Base-by-base conservation (phyloP, 1,284 basidiomycete genomes). In the Ganoderma multipileum region DNA sequence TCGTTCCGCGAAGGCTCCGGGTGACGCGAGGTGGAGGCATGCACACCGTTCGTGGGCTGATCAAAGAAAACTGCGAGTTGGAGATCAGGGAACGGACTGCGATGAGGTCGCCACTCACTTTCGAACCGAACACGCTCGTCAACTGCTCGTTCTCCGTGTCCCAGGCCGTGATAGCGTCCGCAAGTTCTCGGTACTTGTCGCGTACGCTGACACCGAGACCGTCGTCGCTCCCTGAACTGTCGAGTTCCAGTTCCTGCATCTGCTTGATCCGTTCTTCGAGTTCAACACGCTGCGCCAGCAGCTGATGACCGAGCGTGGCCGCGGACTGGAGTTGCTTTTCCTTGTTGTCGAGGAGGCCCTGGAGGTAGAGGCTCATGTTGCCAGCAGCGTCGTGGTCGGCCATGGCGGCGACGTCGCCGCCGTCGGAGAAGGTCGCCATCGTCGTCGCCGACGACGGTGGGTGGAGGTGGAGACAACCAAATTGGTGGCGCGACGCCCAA, bases 201-300 rank as follows among this genome's bases (percentile, higher is more conserved):
- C 88, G 85, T 20, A 92, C 89, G 64, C 73, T 70, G 41, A 66
- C 69, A 47, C 71, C 71, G 3, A 72, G 59, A 9, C 85, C 80
- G 72, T 91, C 90, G 67, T 90, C 85, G 68, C 89, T 89, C 70
- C 88, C 87, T 57, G 77, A 78, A 69, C 82, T 86, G 66, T 89
- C 87, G 33, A 81, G 82, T 63, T 89, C 88, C 41, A 87, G 77
- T 59, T 91, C 91, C 76, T 94, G 90, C 65, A 98, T 85, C 73
- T 92, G 91, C 61, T 88, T 85, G 70, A 98, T 94, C 59, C 94
- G 88, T 74, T 93, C 90, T 81, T 97, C 94, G 71, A 98, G 88
- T 79, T 97, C 95, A 81, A 93, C 91, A 80, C 95, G 95, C 83
- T 98, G 96, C 33, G 90, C 88, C 70, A 97, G 89, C 74, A 98